phyloP scores from a whole-genome alignment of 352 stramenopile genomes.

The Globisporangium paddicum region DNA sequence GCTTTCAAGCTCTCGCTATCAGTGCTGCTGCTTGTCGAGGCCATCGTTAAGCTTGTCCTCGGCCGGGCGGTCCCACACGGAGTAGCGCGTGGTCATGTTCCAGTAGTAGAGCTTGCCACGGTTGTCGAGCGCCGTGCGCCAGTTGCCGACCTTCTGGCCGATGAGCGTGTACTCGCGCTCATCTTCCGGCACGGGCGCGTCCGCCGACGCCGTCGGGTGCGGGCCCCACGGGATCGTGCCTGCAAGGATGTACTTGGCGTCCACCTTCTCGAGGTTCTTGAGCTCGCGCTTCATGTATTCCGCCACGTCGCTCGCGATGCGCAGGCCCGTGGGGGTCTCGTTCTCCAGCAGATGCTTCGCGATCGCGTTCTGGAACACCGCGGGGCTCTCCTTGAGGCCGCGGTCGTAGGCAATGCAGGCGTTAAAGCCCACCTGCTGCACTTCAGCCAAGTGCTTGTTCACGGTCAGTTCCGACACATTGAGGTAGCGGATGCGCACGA shows the following conservation, averaged over 20 bases:
- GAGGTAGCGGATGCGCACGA: constrained; percentile 89
- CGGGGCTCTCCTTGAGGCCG: constrained; percentile 55
- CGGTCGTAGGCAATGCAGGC: constrained; percentile 94
- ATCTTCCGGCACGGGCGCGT: constrained; percentile 17
- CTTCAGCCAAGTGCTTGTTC: constrained; percentile 95
- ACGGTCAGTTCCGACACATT: constrained; percentile 94
- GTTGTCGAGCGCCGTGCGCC: constrained; percentile 79
- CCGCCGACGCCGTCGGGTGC: constrained; percentile 16
- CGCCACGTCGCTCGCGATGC: constrained; percentile 48
- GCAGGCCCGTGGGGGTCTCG: constrained; percentile 49
- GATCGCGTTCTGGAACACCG: constrained; percentile 50
- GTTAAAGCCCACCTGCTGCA: constrained; percentile 95
- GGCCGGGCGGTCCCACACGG: constrained; percentile 68
- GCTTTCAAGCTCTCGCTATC: no score
- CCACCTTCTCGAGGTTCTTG: constrained; percentile 75
- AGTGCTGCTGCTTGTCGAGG: constrained; percentile 14
- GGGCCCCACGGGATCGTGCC: constrained; percentile 74
- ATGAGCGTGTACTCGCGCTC: constrained; percentile 72
- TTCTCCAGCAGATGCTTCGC: constrained; percentile 76
- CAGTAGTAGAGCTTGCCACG: constrained; percentile 87
- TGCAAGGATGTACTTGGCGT: constrained; percentile 61
- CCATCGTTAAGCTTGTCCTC: constrained; percentile 55
- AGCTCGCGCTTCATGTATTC: constrained; percentile 79
- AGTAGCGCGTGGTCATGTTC: constrained; percentile 82
- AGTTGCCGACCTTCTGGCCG: constrained; percentile 81